Conservation (phyloP, 176 grass and related monocot species). For the Oryza longistaminata region DNA sequence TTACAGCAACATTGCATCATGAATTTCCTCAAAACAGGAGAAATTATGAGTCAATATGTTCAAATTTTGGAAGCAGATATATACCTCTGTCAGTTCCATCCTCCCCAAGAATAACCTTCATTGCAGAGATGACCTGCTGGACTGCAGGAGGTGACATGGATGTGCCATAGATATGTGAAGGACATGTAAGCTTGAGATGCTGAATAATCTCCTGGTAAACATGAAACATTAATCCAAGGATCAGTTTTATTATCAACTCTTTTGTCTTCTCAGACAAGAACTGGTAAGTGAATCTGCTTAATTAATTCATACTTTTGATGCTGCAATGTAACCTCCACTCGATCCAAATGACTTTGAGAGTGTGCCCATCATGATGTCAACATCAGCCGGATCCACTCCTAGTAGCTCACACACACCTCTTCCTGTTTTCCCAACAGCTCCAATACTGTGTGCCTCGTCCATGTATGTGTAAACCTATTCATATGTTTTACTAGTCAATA, state of each 20-base stretch:
- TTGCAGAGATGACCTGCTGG: conserved; percentile 89
- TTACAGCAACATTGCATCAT: conserved; percentile 36
- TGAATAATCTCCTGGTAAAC: conserved; percentile 79
- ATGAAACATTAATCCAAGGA: neutral
- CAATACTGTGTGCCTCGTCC: conserved; percentile 95
- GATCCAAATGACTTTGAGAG: conserved; percentile 97
- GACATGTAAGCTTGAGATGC: conserved; percentile 74
- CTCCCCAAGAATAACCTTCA: conserved; percentile 90
- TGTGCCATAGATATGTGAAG: conserved; percentile 93
- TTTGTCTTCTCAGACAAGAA: conserved; percentile 11
- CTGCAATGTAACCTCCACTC: conserved; percentile 85
- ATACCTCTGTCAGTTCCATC: conserved; percentile 90
- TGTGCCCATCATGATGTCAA: conserved; percentile 99
- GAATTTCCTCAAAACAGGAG: conserved; percentile 24
- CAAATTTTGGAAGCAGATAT: neutral
- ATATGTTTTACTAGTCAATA: conserved; percentile 33
- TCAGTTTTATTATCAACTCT: conserved; percentile 37
- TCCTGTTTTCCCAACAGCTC: conserved; percentile 84
- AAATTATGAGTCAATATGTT: neutral
- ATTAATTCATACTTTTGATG: conserved; percentile 68
- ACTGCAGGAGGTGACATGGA: conserved; percentile 97
- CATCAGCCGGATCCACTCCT: conserved; percentile 81
- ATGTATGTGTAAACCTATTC: conserved; percentile 87
- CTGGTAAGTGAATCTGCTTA: conserved; percentile 12
- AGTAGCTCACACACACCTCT: conserved; percentile 90